Conservation (phyloP, 768 basidiomycete genomes). For the Pulveroboletus sp. region DNA sequence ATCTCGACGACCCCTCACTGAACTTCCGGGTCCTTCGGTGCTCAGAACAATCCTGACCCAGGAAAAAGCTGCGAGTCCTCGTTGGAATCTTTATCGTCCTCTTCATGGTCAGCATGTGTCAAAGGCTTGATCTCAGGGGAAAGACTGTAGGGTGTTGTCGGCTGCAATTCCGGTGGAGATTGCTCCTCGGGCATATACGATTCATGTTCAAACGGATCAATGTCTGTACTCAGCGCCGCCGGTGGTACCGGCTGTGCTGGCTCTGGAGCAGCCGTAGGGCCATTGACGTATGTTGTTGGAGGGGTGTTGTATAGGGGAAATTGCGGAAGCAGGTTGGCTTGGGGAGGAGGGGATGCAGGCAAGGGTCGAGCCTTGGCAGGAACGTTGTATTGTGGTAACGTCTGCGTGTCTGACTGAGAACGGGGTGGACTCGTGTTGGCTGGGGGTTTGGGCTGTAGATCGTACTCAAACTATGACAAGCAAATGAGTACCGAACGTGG, state of each 20-base stretch:
- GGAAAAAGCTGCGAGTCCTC: conserved; percentile 41
- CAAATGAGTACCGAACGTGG: conserved; percentile 4
- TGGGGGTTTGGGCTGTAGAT: conserved; percentile 23
- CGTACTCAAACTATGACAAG: conserved; percentile 38
- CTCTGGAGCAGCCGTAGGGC: conserved; percentile 9
- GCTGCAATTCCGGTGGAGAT: conserved; percentile 7
- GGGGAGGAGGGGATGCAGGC: conserved; percentile 11
- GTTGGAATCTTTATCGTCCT: conserved; percentile 19
- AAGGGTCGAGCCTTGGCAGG: conserved; percentile 9
- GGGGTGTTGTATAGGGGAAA: conserved; percentile 4
- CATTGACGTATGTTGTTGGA: conserved; percentile 3
- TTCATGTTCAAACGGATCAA: conserved; percentile 33
- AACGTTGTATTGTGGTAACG: conserved; percentile 9
- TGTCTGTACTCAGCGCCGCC: conserved; percentile 28
- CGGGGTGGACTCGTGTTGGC: conserved; percentile 12
- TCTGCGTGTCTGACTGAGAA: conserved; percentile 7
- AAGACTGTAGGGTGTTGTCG: conserved; percentile 26
- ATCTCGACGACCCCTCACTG: background rate
- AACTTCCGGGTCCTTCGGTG: background rate
- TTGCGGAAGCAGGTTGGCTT: conserved; percentile 8
- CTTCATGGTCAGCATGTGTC: conserved; percentile 14
- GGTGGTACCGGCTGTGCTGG: conserved; percentile 14
- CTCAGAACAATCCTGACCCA: conserved; percentile 41
- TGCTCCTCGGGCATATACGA: conserved; percentile 23
- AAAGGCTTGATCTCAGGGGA: conserved; percentile 19